Evolutionary conservation across 306 rosid species (phyloP).

Genomic region (Citrullus amarus): DNA sequence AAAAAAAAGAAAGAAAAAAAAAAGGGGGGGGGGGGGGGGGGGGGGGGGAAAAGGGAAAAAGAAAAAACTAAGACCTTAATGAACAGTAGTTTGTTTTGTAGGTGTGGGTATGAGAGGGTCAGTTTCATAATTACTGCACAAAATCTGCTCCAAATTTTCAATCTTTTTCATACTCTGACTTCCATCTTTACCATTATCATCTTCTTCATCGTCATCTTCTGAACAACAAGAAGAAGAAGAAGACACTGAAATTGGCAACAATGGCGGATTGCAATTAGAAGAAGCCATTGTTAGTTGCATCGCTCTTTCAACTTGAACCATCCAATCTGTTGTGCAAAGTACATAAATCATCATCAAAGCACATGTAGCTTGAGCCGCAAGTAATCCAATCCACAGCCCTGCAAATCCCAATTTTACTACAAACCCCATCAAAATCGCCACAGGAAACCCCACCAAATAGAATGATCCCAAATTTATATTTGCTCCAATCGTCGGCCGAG

Average conservation of each 20-base stretch:
- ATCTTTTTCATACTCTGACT: slow-evolving; percentile 1
- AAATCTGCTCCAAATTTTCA: slow-evolving; percentile 26
- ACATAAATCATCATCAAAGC: slow-evolving; percentile 68
- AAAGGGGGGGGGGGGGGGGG: too few species aligned
- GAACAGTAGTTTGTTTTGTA: background rate
- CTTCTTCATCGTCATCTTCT: background rate
- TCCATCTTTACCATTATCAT: background rate
- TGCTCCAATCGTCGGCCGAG: slow-evolving; percentile 73
- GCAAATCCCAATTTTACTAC: slow-evolving; percentile 48
- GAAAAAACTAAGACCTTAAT: background rate
- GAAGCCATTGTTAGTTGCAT: slow-evolving; percentile 33
- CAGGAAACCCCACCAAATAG: slow-evolving; percentile 86
- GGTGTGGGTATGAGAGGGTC: slow-evolving; percentile 37
- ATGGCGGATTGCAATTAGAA: background rate
- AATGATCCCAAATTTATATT: slow-evolving; percentile 84
- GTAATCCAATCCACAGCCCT: slow-evolving; percentile 92
- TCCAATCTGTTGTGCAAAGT: slow-evolving; percentile 73
- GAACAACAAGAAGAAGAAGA: background rate
- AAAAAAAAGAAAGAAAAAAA: too few species aligned
- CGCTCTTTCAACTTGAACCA: slow-evolving; percentile 42
- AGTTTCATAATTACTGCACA: slow-evolving; percentile 36
- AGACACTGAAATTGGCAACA: slow-evolving; percentile 19
- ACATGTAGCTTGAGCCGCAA: slow-evolving; percentile 84
- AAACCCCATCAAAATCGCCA: slow-evolving; percentile 59
- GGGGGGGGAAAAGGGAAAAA: too few species aligned